A percentile compares a stretch with the other conserved stretches of the same genome.
These are phyloP conservation scores for Dictyostelium purpureum DNA, from an alignment of 78 protist genomes.

Conservation along the genomic window DNA sequence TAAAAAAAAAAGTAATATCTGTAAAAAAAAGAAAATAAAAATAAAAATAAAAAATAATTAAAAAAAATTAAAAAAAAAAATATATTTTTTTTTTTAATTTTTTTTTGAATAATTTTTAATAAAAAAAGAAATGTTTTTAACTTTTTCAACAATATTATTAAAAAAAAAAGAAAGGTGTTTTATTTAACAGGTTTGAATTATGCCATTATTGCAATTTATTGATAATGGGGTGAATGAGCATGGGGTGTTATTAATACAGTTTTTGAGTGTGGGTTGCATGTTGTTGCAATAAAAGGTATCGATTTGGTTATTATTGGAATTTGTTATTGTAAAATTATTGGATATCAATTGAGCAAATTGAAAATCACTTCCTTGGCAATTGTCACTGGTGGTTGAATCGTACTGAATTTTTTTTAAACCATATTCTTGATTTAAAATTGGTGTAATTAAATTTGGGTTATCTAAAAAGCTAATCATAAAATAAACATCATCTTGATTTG, in stretches of 20 bases:
- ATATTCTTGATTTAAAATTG: not conserved
- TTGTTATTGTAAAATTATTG: not conserved
- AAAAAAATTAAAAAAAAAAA: too few species aligned
- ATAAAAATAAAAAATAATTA: too few species aligned
- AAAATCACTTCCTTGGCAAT: not conserved
- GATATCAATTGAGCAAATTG: not conserved
- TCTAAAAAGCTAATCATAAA: not conserved
- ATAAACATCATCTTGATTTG: not conserved
- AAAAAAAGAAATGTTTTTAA: too few species aligned
- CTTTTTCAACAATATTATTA: too few species aligned
- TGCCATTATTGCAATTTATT: not conserved
- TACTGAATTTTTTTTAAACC: conserved; percentile 7
- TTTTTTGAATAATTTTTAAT: too few species aligned
- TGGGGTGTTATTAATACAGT: not conserved
- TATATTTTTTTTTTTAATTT: too few species aligned
- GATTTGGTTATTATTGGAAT: not conserved
- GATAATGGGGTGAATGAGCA: not conserved
- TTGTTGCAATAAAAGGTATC: not conserved
- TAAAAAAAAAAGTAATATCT: too few species aligned
- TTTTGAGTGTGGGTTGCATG: not conserved
- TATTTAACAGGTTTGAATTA: not conserved
- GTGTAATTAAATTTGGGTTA: not conserved
- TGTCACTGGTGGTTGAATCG: too few species aligned
- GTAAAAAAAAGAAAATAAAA: too few species aligned
- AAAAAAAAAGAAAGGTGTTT: too few species aligned